Conservation (phyloP, 108 stramenopile genomes). For the Epithemia pelagica region DNA sequence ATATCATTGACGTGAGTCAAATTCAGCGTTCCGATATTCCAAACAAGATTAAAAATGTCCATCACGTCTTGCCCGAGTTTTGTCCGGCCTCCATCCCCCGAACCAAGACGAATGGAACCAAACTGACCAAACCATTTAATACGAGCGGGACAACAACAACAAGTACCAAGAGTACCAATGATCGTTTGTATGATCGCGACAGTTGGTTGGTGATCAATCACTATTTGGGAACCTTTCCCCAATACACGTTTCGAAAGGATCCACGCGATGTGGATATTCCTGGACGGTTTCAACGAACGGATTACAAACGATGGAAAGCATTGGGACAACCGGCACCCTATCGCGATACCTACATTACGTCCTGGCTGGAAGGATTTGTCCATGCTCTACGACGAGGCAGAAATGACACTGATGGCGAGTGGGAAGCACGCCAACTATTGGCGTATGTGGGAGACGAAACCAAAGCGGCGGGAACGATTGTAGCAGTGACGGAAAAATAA, state of each 20-base stretch:
- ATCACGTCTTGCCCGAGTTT: slow-evolving; percentile 4
- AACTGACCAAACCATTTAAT: too few species aligned
- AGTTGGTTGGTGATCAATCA: slow-evolving; percentile 16
- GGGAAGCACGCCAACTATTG: slow-evolving; percentile 7
- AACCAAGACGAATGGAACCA: too few species aligned
- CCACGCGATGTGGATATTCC: slow-evolving; percentile 11
- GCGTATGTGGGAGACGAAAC: slow-evolving; percentile 6
- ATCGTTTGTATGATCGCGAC: not conserved
- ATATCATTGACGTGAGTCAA: not conserved
- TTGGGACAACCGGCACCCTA: not conserved
- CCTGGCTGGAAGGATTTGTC: slow-evolving; percentile 22
- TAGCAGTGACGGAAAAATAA: not conserved
- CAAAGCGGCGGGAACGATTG: not conserved
- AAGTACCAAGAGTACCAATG: not conserved
- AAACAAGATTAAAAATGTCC: slow-evolving; percentile 8
- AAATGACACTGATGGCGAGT: too few species aligned
- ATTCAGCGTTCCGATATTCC: slow-evolving; percentile 2
- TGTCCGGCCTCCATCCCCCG: slow-evolving; percentile 1
- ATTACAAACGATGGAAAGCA: not conserved
- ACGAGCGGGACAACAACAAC: too few species aligned
- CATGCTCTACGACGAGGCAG: slow-evolving; percentile 2
- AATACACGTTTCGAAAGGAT: slow-evolving; percentile 22
- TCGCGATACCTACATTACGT: slow-evolving; percentile 1
- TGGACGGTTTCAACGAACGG: slow-evolving; percentile 1
- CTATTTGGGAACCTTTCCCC: slow-evolving; percentile 20